Conservation (phyloP, 2,329 filamentous ascomycete genomes). For the Cercospora brassicicola region DNA sequence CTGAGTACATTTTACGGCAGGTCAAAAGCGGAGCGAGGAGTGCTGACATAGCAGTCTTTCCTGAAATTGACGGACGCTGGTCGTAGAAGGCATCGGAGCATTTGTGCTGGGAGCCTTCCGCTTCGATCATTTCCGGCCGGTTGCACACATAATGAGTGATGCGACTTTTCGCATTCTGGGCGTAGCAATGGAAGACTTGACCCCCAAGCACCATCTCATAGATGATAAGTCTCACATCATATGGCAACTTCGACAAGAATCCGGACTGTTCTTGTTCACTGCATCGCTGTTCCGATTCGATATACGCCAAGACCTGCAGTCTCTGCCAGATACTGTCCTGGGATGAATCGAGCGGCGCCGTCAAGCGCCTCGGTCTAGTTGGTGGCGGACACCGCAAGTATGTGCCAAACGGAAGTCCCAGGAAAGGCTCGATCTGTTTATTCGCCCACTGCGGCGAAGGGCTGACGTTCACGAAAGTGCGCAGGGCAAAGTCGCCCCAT, state of each 20-base stretch:
- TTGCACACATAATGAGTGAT: slow-evolving; percentile 34
- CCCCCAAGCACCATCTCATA: slow-evolving; percentile 38
- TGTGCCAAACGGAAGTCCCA: slow-evolving; percentile 37
- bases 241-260: slow-evolving; percentile 34
- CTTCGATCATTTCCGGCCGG: slow-evolving; percentile 29
- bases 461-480: slow-evolving; percentile 33
- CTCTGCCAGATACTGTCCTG: slow-evolving; percentile 31
- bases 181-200: slow-evolving; percentile 34
- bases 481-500: slow-evolving; percentile 36
- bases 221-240: slow-evolving; percentile 38
- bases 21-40: slow-evolving; percentile 35
- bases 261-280: slow-evolving; percentile 29
- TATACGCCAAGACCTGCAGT: slow-evolving; percentile 28
- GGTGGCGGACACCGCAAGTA: slow-evolving; percentile 34
- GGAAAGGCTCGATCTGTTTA: slow-evolving; percentile 34
- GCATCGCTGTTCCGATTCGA: slow-evolving; percentile 29
- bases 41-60: slow-evolving; percentile 28
- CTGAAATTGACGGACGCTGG: slow-evolving; percentile 25
- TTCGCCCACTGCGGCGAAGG: slow-evolving; percentile 39
- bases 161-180: slow-evolving; percentile 28
- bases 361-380: slow-evolving; percentile 32
- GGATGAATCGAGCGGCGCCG: slow-evolving; percentile 30
- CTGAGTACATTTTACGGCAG: slow-evolving; percentile 37
- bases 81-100: slow-evolving; percentile 29
- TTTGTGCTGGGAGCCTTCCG: slow-evolving; percentile 27